Evolutionary conservation across 768 basidiomycete genomes (phyloP).

Genomic region (Amanita fuliginea): DNA sequence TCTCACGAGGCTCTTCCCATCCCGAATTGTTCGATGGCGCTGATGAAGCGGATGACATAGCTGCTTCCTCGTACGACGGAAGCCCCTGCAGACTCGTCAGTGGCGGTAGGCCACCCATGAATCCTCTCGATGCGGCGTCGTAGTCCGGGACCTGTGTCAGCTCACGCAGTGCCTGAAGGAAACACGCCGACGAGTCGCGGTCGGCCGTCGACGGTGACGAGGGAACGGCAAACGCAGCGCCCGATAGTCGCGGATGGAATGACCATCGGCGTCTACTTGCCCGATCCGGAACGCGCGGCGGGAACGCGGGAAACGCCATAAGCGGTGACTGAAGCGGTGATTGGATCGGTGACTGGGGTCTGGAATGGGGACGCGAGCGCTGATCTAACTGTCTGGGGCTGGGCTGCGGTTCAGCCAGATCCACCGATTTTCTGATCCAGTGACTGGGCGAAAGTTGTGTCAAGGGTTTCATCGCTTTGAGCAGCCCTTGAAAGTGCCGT

Average conservation of each 20-base stretch:
- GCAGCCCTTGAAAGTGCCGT: conserved; percentile 39
- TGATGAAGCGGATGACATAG: neutral
- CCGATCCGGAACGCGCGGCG: too few relatives aligned
- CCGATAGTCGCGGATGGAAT: neutral
- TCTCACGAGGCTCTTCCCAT: neutral
- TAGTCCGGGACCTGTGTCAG: conserved; percentile 83
- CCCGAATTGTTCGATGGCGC: neutral
- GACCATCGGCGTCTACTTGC: neutral
- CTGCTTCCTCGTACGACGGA: conserved; percentile 79
- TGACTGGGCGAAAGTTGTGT: conserved; percentile 26
- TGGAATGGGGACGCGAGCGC: neutral
- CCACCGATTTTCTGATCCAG: conserved; percentile 13
- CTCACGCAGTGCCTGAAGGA: conserved; percentile 15
- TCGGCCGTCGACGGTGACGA: conserved; percentile 6
- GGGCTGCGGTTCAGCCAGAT: neutral
- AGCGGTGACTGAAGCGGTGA: neutral
- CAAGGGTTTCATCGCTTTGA: conserved; percentile 54
- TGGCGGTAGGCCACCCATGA: conserved; percentile 87
- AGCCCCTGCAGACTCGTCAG: conserved; percentile 63
- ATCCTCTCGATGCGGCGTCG: conserved; percentile 71
- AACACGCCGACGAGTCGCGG: neutral
- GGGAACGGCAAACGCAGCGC: neutral
- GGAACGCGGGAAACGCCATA: too few relatives aligned
- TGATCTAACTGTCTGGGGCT: neutral
- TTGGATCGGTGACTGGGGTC: neutral